These are phyloP conservation scores for Cercospora sp. DNA, from an alignment of 2,329 filamentous ascomycete genomes.

Conservation along the genomic window DNA sequence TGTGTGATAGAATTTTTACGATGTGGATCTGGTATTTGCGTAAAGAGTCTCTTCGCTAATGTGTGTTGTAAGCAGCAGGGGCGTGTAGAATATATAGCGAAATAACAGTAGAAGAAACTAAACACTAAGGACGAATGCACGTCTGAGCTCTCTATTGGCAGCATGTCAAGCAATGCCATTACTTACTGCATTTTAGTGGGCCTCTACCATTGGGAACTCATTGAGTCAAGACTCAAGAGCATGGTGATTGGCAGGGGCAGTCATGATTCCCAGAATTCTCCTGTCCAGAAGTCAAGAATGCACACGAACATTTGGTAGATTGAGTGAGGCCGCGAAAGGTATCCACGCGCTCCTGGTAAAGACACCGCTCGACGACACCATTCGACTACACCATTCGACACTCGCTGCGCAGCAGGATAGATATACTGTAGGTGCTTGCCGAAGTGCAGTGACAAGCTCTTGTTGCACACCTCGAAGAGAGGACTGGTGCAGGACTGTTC, in stretches of 20 bases:
- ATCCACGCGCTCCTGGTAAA: not conserved
- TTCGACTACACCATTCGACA: not conserved
- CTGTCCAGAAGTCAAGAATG: not conserved
- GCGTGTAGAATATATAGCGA: not conserved
- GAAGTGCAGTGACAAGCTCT: not conserved
- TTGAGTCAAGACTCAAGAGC: not conserved
- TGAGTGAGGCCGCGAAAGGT: not conserved
- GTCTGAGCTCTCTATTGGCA: not conserved
- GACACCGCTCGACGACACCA: not conserved
- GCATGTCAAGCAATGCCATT: not conserved
- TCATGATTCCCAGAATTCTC: not conserved
- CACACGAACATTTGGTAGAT: not conserved
- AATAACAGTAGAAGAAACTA: not conserved
- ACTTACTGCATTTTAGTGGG: not conserved
- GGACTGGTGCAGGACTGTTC: not conserved
- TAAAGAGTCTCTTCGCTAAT: not conserved
- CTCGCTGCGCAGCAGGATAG: not conserved
- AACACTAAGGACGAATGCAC: not conserved
- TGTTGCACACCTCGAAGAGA: not conserved
- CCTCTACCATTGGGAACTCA: not conserved
- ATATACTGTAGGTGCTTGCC: not conserved
- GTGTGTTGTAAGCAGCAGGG: not conserved
- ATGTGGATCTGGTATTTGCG: not conserved
- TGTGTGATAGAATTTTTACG: not conserved
- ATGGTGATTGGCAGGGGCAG: not conserved